Evolutionary conservation across 2,329 filamentous ascomycete species (phyloP), one percentile per base, ranked within the genome.

Genomic region (Colletotrichum liaoningense): DNA sequence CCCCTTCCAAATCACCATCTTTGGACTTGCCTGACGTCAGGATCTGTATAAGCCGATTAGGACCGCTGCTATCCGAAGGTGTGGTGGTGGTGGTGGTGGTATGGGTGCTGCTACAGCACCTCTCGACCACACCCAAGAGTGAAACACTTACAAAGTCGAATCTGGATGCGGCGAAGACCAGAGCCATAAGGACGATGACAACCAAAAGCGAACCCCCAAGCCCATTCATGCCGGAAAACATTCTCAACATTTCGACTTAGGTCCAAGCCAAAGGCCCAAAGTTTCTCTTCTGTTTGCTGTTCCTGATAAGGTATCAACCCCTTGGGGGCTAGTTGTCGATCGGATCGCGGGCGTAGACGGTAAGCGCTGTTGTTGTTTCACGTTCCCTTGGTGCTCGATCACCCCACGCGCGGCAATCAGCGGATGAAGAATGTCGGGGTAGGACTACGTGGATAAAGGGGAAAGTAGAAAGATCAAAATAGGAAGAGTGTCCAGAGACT

Each of bases 141-240:
- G 49, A 54, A 56, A 66, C 56, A 71, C 70, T 22, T 65, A 76
- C 74, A 52, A 65, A 75, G 63, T 74, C 71, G 26, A 75, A 63
- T 12, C 73, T 69, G 12, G 74, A 75, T n/a, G 60, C 59, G 38
- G 54, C 74, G 30, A 70, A 64, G 22, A 64, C 73, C 52, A 75
- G 38, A 14, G 67, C 74, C 63, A 72, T 73, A 3, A 75, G 58
- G 28, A 72, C 73, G 12, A 72, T 74, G 11, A 76, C 64, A 28
- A 67, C 42, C 42, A 74, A 33, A 2, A 76, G 58, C 49, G 75
- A 42, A 6, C 60, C 35, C 16, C 67, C 73, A 35, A 67, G 24
- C 49, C 57, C 66, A 22, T 62, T 63, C 69, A 63, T 75, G 58
- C 62, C 59, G 24, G 57, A 42, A 58, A 75, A 69, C 59, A 73